Evolutionary conservation across 208 protist genomes (phyloP).

Genomic region (Porcisia hertigi): DNA sequence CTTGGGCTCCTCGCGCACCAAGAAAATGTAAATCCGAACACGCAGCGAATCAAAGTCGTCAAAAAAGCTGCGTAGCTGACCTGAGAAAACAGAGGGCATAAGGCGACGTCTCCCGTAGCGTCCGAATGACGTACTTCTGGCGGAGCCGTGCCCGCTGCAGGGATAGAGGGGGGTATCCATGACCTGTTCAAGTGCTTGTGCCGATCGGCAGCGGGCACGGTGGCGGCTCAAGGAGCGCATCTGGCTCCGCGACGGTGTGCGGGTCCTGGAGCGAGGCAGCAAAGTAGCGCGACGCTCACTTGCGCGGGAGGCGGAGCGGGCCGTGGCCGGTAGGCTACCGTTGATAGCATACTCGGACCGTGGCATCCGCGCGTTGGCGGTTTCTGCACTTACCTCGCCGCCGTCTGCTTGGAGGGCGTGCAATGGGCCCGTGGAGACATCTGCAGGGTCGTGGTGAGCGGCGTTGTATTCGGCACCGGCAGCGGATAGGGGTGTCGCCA

Average conservation of each 20-base stretch:
- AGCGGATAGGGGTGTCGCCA: background rate
- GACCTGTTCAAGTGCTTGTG: slow-evolving; percentile 5
- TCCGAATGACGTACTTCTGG: background rate
- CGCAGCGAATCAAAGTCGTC: slow-evolving; percentile 58
- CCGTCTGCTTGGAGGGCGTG: background rate
- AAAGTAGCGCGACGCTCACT: slow-evolving; percentile 25
- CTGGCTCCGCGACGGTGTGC: slow-evolving; percentile 47
- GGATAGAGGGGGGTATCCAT: background rate
- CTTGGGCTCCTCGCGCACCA: slow-evolving; percentile 52
- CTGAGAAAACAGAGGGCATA: slow-evolving; percentile 10
- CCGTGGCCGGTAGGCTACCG: background rate
- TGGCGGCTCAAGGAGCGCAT: slow-evolving; percentile 48
- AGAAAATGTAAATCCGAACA: slow-evolving; percentile 70
- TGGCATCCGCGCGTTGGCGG: background rate
- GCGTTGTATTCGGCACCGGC: background rate
- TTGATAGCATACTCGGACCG: slow-evolving; percentile 1
- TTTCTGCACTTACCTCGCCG: background rate
- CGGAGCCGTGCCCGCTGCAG: background rate
- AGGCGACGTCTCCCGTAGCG: slow-evolving; percentile 33
- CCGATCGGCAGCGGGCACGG: slow-evolving; percentile 25
- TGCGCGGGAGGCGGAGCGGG: slow-evolving; percentile 21
- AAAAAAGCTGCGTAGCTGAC: slow-evolving; percentile 22
- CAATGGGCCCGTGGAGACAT: slow-evolving; percentile 3
- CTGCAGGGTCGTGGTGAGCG: background rate
- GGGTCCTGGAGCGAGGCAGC: slow-evolving; percentile 30